Evolutionary conservation across 2,329 filamentous ascomycete genomes (phyloP), one percentile per base, ranked within the genome.

Genomic region (Huntiella decipiens): DNA sequence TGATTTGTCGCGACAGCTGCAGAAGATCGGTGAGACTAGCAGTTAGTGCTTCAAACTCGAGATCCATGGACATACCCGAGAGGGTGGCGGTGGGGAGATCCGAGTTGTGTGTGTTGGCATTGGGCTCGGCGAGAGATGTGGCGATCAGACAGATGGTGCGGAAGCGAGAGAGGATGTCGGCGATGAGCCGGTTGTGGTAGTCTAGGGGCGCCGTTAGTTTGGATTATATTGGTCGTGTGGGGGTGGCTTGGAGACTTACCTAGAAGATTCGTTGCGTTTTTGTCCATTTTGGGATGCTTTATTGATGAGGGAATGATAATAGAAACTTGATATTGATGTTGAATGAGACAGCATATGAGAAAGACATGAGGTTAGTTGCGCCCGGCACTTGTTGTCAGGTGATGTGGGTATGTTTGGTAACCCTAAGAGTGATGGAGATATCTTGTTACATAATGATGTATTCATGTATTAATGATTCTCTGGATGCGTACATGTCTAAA

Each of bases 21-120:
- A 66, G 59, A 5, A 66, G 63, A 38, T 66, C 63, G 46, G 66
- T 66, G 53, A 66, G 58, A 15, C 61, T 63, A 1, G 61, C 58
- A 54, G 64, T 62, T 12, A 66, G 53, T 3, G 61, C 61, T 46
- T 66, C 63, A 43, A 66, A 66, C 44, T 66, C 63, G 53, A 63
- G 61, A 54, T 64, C 63, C 57, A 66, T 64, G 34, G 63, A 62
- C 28, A 66, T 61, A 38, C 63, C 61, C 4, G 60, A 58, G 28
- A 66, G 63, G 43, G 63, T 61, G 48, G 65, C 61, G 50, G 61
- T 57, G 44, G 65, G 60, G 0, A 63, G 62, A 46, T 61, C 63
- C 47, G 64, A 63, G 41, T 56, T 60, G 17, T 63, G 58, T 13
- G 61, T 62, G 35, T 65, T 63, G 35, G 62, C 58, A 13, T 17